Evolutionary conservation across 768 basidiomycete species (phyloP).

Genomic region (Hydnum rufescens): DNA sequence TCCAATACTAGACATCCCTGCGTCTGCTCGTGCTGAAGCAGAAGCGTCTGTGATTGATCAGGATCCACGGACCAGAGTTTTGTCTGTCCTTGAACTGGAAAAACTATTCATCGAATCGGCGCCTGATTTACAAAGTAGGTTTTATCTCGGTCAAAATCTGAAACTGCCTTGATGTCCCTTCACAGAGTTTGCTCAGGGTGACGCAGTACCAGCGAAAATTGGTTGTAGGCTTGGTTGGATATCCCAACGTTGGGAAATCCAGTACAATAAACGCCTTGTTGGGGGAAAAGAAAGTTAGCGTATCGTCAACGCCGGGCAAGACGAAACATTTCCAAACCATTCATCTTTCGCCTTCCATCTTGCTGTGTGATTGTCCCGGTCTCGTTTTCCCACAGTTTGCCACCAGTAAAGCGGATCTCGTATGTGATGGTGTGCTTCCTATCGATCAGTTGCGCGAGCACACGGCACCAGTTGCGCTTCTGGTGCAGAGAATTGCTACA

Average conservation of each 20-base stretch:
- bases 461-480: slow-evolving; percentile 61
- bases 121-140: slow-evolving; percentile 46
- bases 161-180: background rate
- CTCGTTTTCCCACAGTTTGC: slow-evolving; percentile 97
- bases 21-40: slow-evolving; percentile 3
- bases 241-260: slow-evolving; percentile 97
- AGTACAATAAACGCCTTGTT: slow-evolving; percentile 93
- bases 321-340: slow-evolving; percentile 99
- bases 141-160: background rate
- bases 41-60: slow-evolving; percentile 19
- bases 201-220: slow-evolving; percentile 43
- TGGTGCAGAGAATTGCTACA: slow-evolving; percentile 61
- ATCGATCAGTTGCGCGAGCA: slow-evolving; percentile 95
- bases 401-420: slow-evolving; percentile 84
- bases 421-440: slow-evolving; percentile 91
- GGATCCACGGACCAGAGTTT: slow-evolving; percentile 52
- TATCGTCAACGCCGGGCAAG: slow-evolving; percentile 93
- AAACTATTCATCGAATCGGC: slow-evolving; percentile 52
- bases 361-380: slow-evolving; percentile 94
- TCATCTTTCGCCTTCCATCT: slow-evolving; percentile 67
- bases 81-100: slow-evolving; percentile 78
- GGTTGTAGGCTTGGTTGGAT: slow-evolving; percentile 82
- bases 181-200: slow-evolving; percentile 37
- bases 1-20: slow-evolving; percentile 14
- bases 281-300: slow-evolving; percentile 94